Percentiles rank a stretch among this genome's conserved stretches.
Conservation (phyloP, 257 asterid genomes). For the Fraxinus excelsior region DNA sequence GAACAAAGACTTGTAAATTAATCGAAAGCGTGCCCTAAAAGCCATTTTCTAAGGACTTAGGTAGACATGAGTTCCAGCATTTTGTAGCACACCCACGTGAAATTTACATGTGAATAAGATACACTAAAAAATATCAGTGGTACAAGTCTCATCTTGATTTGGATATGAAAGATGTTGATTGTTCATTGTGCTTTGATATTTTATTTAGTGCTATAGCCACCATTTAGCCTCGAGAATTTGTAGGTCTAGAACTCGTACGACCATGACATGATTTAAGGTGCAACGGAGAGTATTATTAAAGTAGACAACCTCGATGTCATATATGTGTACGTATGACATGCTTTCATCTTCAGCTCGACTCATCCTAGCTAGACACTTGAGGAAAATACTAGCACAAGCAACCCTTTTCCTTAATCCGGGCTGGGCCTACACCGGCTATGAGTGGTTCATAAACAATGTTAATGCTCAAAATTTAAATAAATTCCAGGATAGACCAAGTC, state of each 20-base stretch:
- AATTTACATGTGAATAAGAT: constrained; percentile 14
- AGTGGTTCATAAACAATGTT: no score
- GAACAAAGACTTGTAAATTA: constrained; percentile 12
- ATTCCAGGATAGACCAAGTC: no score
- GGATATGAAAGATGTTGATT: constrained; percentile 14
- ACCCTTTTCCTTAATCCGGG: no score
- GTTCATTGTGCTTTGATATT: neutral
- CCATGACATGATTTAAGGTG: neutral
- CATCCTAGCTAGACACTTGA: neutral
- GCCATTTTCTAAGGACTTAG: constrained; percentile 39
- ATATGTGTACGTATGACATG: neutral
- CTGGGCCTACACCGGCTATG: no score
- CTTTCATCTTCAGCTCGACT: neutral
- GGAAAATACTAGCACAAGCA: neutral
- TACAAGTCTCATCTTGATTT: neutral
- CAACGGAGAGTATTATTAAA: neutral
- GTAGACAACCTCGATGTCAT: no score
- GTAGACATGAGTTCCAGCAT: neutral
- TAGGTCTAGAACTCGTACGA: neutral
- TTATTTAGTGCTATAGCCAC: constrained; percentile 15
- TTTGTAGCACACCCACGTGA: constrained; percentile 18
- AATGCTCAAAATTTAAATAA: no score
- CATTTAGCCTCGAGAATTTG: neutral
- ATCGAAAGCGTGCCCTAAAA: constrained; percentile 40
- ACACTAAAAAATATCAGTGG: constrained; percentile 9